Conservation (phyloP, 495 filamentous ascomycete species). For the Filosporella fistucella region DNA sequence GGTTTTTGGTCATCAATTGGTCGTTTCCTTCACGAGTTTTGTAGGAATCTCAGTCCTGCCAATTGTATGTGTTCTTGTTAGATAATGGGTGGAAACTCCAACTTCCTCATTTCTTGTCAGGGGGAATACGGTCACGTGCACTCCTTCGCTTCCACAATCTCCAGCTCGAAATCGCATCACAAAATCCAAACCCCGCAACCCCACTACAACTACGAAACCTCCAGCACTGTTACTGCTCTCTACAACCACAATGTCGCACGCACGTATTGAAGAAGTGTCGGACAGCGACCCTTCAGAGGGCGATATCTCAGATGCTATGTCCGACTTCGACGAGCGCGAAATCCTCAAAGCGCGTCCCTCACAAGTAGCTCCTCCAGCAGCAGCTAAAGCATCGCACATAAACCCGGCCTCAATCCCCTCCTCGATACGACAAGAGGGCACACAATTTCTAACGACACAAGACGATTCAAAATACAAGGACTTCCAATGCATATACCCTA, state of each 20-base stretch:
- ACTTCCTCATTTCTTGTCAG: too few relatives aligned
- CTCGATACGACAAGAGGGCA: conserved; percentile 22
- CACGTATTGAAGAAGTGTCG: conserved; percentile 83
- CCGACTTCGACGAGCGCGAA: conserved; percentile 52
- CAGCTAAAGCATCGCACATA: conserved; percentile 19
- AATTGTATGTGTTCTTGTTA: conserved; percentile 13
- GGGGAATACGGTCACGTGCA: conserved; percentile 4
- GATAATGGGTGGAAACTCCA: too few relatives aligned
- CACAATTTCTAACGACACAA: conserved; percentile 32
- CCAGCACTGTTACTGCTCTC: too few relatives aligned
- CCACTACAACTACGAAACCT: conserved; percentile 18
- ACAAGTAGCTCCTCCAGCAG: conserved; percentile 20
- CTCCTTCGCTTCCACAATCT: background rate
- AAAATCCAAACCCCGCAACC: too few relatives aligned
- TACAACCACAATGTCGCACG: conserved; percentile 65
- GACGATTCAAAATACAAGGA: conserved; percentile 61
- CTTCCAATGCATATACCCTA: conserved; percentile 87
- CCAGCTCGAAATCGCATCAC: background rate
- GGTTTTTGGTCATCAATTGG: conserved; percentile 1
- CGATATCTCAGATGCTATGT: conserved; percentile 54
- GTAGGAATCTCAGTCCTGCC: conserved; percentile 2
- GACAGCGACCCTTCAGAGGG: conserved; percentile 77
- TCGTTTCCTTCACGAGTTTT: conserved; percentile 1
- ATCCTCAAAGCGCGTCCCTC: conserved; percentile 24
- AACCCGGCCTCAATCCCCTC: conserved; percentile 27